Base-by-base conservation (phyloP, 2,329 filamentous ascomycete species). In the Sclerotinia borealis region DNA sequence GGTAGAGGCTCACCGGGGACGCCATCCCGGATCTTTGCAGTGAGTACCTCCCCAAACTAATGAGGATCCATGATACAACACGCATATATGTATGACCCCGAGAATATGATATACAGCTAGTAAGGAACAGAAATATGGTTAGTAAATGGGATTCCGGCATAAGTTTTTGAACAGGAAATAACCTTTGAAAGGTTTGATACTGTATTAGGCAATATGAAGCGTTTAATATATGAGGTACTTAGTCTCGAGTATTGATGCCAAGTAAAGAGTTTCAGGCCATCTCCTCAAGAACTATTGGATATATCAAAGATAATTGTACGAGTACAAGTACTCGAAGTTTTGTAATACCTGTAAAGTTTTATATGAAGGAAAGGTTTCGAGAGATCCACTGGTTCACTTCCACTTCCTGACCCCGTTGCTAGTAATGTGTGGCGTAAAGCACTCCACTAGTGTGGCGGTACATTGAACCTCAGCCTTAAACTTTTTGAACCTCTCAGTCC, bases 381-480 rank as follows among this genome's bases (percentile, higher is more conserved):
- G 5, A 31, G 9, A 6, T 27, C 9, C 22, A 31, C n/a, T n/a
- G n/a, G n/a, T n/a, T n/a, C n/a, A n/a, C n/a, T n/a, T n/a, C 25
- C 29, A 15, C 39, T 17, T 17, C 11, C 54, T 25, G 17, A 27
- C 49, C 31, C 19, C 4, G 4, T 25, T 25, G 15, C 22, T 25
- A 36, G 50, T 34, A 15, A 45, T 34, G 13, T 45, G 58, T 60
- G 58, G 58, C 47, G 22, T 19, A 52, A 34, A 49, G n/a, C n/a
- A 45, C 19, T 45, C 22, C 6, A 31, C 19, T 31, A 22, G 11
- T 34, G 54, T 58, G 54, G 54, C 54, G 39, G 54, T 58, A 41
- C 54, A 45, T 25, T 58, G 29, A 45, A 45, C 37, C 41, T 64
- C 63, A 64, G 54, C 63, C 63, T 63, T 63, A 55, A 61, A 61